These are phyloP conservation scores for Thalassiosira livingstoniorum DNA, from an alignment of 352 stramenopile species.

Conservation along the genomic window DNA sequence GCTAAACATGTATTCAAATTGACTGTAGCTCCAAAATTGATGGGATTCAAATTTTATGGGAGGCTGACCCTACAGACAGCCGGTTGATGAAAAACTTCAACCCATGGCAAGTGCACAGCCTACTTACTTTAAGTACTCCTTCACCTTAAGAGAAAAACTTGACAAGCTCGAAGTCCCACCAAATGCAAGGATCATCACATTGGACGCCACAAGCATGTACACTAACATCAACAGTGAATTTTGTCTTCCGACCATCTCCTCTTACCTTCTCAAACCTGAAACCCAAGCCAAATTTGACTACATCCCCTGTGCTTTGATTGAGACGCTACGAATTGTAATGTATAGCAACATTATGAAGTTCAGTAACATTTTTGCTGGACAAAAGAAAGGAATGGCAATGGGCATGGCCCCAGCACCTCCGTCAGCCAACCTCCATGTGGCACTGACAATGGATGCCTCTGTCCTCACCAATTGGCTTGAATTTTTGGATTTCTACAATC, in stretches of 20 bases:
- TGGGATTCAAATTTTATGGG: no score
- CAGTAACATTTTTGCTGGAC: conserved; percentile 7
- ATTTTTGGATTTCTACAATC: background rate
- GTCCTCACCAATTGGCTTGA: background rate
- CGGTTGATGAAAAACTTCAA: conserved; percentile 18
- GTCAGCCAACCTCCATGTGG: conserved; percentile 11
- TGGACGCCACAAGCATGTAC: conserved; percentile 31
- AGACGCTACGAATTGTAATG: conserved; percentile 5
- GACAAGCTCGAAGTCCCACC: conserved; percentile 13
- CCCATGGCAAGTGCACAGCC: conserved; percentile 20
- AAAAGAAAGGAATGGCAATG: conserved; percentile 20
- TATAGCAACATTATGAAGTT: conserved; percentile 10
- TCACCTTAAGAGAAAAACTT: conserved; percentile 20
- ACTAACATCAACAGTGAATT: conserved; percentile 19
- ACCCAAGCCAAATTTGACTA: conserved; percentile 5
- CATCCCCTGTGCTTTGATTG: background rate
- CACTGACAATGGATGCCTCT: conserved; percentile 2
- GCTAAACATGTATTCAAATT: no score
- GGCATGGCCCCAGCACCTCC: conserved; percentile 11
- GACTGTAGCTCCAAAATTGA: no score
- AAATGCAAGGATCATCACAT: conserved; percentile 20
- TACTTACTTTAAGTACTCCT: conserved; percentile 49
- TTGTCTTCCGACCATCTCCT: background rate
- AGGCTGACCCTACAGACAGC: no score
- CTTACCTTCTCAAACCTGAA: background rate